Base-by-base conservation (phyloP, 345 rosid genomes). In the Dipteronia sinensis region DNA sequence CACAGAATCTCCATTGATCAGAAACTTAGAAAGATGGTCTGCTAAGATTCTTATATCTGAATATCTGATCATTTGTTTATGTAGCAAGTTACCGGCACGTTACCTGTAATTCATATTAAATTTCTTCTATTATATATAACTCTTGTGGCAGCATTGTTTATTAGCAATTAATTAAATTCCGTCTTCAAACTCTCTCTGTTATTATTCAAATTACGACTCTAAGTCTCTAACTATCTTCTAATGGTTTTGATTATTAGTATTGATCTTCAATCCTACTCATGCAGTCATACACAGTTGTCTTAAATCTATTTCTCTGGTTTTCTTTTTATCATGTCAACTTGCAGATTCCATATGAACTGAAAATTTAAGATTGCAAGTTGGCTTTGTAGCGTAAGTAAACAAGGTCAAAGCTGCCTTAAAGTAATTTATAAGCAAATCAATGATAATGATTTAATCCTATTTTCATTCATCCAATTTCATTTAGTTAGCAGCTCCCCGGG, bases 281-380 rank as follows among this genome's bases (percentile, higher is more conserved):
- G 4, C 58, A 49, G 38, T 13, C 55, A 49, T 15, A 49, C 55
- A 49, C 55, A 13, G 55, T 49, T 49, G 55, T 49, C 55, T 49
- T 15, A 12, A 49, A 34, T 34, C 38, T 3, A 34, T 34, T 5
- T 34, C 38, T 34, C 38, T 34, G 38, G 38, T 34, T 34, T 34
- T 34, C 38, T 34, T 34, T 49, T 3, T 13, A 49, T 3, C 17
- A 13, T 12, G 16, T 49, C 58, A 53, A 16, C 58, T 53, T 10
- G 58, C 20, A 53, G 5, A 53, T 16, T 15, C 20, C 20, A 16
- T 3, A 51, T 15, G 56, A 64, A 38, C n/a, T 55, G n/a, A 31
- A 47, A 59, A 55, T 79, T 44, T 63, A 63, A 53, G 34, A 61
- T 62, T 67, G 72, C 83, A 74, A 77, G 46, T 80, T 66, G 83